phyloP scores from a whole-genome alignment of 1,139 yeast genomes.

The Pichia sp. region DNA sequence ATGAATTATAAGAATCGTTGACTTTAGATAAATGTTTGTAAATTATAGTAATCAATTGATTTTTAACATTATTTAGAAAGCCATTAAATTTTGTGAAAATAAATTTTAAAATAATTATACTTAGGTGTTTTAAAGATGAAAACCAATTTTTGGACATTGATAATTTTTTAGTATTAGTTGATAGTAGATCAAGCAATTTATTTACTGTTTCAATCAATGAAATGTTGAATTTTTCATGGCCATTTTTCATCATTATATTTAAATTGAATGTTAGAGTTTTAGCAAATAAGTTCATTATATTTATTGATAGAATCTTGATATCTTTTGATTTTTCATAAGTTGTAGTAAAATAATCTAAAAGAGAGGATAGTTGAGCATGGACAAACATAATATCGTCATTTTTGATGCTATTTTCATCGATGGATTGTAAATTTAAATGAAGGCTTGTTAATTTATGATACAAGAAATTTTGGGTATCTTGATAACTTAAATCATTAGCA shows the following conservation, averaged over 20 bases:
- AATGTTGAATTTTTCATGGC: conserved; percentile 28
- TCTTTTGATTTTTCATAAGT: conserved; percentile 20
- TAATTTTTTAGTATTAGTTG: conserved; percentile 22
- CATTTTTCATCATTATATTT: conserved; percentile 24
- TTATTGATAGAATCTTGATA: conserved; percentile 20
- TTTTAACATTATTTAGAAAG: conserved; percentile 27
- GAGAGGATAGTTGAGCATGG: conserved; percentile 20
- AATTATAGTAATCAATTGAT: conserved; percentile 21
- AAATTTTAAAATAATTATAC: conserved; percentile 24
- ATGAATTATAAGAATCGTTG: conserved; percentile 28
- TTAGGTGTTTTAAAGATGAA: conserved; percentile 26
- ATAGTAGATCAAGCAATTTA: conserved; percentile 20
- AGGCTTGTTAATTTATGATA: conserved; percentile 7
- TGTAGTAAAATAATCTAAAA: conserved; percentile 17
- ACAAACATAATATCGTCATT: conserved; percentile 25
- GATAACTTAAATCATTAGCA: conserved; percentile 8
- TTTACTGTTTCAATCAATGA: conserved; percentile 26
- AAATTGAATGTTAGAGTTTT: conserved; percentile 20
- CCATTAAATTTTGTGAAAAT: conserved; percentile 29
- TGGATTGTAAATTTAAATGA: conserved; percentile 3
- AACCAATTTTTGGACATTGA: conserved; percentile 29
- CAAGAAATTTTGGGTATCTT: conserved; percentile 4
- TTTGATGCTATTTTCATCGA: neutral
- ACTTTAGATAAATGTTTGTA: conserved; percentile 29
- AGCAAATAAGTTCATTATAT: conserved; percentile 22